Evolutionary conservation across 2,329 filamentous ascomycete species (phyloP).

Genomic region (Dothideomycetidae sp.): DNA sequence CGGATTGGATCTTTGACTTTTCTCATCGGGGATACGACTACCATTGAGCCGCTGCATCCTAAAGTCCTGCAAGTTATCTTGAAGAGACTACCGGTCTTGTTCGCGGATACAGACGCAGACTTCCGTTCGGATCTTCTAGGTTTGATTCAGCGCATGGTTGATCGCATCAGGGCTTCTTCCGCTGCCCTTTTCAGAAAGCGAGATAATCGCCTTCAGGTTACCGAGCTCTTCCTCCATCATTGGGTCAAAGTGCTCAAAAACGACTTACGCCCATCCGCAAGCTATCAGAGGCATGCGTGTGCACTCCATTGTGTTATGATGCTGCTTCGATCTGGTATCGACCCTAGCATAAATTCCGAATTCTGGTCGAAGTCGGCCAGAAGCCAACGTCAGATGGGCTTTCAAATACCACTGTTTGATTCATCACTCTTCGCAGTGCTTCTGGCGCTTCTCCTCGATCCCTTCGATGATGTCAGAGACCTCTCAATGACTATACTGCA

Average conservation of each 20-base stretch:
- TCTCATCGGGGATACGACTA: slow-evolving; percentile 59
- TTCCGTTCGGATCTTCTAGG: slow-evolving; percentile 69
- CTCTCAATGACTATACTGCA: slow-evolving; percentile 34
- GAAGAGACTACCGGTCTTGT: slow-evolving; percentile 53
- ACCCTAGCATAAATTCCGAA: slow-evolving; percentile 29
- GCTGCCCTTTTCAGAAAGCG: slow-evolving; percentile 31
- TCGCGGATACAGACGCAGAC: slow-evolving; percentile 75
- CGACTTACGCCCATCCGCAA: slow-evolving; percentile 66
- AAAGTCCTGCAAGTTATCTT: slow-evolving; percentile 49
- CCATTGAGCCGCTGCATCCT: slow-evolving; percentile 55
- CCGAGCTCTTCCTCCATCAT: slow-evolving; percentile 55
- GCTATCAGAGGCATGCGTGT: slow-evolving; percentile 80
- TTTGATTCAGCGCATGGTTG: slow-evolving; percentile 60
- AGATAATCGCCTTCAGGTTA: slow-evolving; percentile 31
- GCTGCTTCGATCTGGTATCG: slow-evolving; percentile 56
- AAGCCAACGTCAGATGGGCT: slow-evolving; percentile 36
- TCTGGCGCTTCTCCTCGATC: slow-evolving; percentile 69
- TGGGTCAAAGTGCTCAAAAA: slow-evolving; percentile 57
- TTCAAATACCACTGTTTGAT: slow-evolving; percentile 32
- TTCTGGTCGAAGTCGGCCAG: slow-evolving; percentile 34
- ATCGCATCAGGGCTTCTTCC: slow-evolving; percentile 43
- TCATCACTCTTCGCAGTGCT: slow-evolving; percentile 43
- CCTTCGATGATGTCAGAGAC: slow-evolving; percentile 79
- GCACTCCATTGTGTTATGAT: slow-evolving; percentile 56
- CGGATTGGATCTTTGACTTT: slow-evolving; percentile 71